Evolutionary conservation across 2,329 filamentous ascomycete species (phyloP), one percentile per base, ranked within the genome.

Genomic region (Colletotrichum tabaci): DNA sequence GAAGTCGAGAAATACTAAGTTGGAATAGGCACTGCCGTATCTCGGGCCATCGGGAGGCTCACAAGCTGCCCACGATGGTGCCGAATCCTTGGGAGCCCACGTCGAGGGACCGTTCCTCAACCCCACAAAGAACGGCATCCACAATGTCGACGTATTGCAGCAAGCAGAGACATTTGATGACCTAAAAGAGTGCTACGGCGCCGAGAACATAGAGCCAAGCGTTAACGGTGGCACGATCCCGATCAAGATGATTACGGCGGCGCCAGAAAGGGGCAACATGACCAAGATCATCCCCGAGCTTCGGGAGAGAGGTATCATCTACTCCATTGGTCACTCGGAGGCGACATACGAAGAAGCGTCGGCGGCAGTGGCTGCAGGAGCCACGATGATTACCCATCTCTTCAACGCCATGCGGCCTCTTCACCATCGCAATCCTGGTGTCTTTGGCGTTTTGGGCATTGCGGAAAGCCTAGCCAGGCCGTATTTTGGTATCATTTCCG

Each of bases 331-430:
- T 9, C 95, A 98, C 82, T 94, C 94, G 0, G 94, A 97, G 80
- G 93, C 94, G 16, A 94, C 93, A 0, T 97, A 96, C 79, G 94
- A 97, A 81, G 88, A 96, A 79, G 94, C 93, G 1, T 90, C 92
- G 4, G 83, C 85, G 5, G 93, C 93, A 23, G 88, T 96, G 4
- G 85, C 84, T n/a, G 87, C 90, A 8, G 95, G 95, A 62, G 94
- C 93, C 2, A 93, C 89, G 60, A 97, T 97, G 94, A 93, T 98
- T 75, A 98, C 95, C 0, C 95, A 98, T 78, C 87, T 98, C 1
- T 98, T 97, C 89, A 98, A 98, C 80, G 95, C 95, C 35, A 98
- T 98, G 95, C 89, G 91, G 0, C 94, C 94, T 16, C 89, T 97
- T 61, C 94, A 96, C 80, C 94, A 98, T 85, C 92, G 95, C 69